Conservation (phyloP, 768 basidiomycete genomes). For the Phlebiopsis gigantea region DNA sequence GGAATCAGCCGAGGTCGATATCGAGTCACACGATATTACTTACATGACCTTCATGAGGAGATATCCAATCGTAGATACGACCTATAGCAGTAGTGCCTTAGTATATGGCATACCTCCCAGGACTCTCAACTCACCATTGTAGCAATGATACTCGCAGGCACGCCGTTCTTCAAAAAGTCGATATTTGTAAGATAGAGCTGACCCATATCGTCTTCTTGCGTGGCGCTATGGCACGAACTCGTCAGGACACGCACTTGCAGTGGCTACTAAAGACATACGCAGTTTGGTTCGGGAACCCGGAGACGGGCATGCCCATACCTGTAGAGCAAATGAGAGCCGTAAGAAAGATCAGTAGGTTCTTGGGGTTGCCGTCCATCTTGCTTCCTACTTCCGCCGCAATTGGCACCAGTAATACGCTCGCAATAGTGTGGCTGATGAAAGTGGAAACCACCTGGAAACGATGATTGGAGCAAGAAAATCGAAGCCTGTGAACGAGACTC, state of each 20-base stretch:
- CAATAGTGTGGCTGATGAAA: conserved; percentile 96
- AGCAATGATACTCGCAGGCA: conserved; percentile 91
- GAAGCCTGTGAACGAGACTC: conserved; percentile 11
- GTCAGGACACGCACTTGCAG: conserved; percentile 5
- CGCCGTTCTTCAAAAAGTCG: conserved; percentile 91
- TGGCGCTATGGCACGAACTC: conserved; percentile 47
- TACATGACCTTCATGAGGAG: conserved; percentile 69
- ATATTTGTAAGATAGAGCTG: conserved; percentile 78
- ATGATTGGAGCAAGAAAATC: too few species aligned
- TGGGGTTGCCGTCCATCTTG: conserved; percentile 63
- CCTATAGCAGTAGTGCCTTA: conserved; percentile 35
- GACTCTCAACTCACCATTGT: conserved; percentile 49
- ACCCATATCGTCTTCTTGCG: conserved; percentile 93
- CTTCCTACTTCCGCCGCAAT: conserved; percentile 79
- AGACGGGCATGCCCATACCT: conserved; percentile 98
- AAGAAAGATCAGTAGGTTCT: conserved; percentile 86
- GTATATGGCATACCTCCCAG: conserved; percentile 4
- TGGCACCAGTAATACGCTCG: conserved; percentile 93
- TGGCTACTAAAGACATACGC: conserved; percentile 52
- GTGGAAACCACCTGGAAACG: conserved; percentile 81
- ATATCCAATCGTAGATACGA: conserved; percentile 84
- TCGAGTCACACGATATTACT: conserved; percentile 22
- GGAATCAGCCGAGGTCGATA: background rate
- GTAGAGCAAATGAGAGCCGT: conserved; percentile 90
- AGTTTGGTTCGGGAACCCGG: conserved; percentile 98